A percentile compares a stretch with the other conserved stretches of the same genome.
These are phyloP conservation scores for Ampelocalamus luodianensis DNA, from an alignment of 176 grass and related monocot species.

Conservation along the genomic window DNA sequence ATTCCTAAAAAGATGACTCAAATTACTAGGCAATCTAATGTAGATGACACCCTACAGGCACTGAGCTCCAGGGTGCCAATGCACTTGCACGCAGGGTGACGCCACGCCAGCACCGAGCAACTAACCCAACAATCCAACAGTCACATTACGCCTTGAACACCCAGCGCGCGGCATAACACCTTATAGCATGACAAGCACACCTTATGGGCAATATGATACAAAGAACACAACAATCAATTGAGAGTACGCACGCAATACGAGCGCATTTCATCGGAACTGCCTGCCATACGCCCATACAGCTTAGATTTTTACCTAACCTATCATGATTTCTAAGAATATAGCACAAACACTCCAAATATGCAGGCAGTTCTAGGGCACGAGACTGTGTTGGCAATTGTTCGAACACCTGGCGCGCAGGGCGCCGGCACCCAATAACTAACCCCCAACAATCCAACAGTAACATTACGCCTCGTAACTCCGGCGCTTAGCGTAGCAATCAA, in stretches of 20 bases:
- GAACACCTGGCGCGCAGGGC: constrained; percentile 10
- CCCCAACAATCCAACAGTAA: neutral
- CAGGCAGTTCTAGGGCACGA: neutral
- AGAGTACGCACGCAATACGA: neutral
- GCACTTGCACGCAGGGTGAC: neutral
- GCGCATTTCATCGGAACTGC: neutral
- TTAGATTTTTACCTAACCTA: neutral
- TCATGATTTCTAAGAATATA: neutral
- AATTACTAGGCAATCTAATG: neutral
- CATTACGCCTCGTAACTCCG: neutral
- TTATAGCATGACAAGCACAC: constrained; percentile 8
- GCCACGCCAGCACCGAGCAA: neutral
- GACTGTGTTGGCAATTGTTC: constrained; percentile 1
- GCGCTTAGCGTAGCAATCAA: neutral
- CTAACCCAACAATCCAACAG: neutral
- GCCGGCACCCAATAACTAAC: neutral
- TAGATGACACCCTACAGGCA: neutral
- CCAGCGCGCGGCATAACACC: neutral
- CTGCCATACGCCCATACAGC: neutral
- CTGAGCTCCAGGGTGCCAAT: neutral
- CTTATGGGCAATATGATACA: neutral
- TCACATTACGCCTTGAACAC: neutral
- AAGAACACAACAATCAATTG: constrained; percentile 12
- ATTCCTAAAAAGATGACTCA: neutral
- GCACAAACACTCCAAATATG: neutral